A percentile compares a stretch with the other conserved stretches of the same genome.
Conservation (phyloP, 2,329 filamentous ascomycete genomes). For the Stromatinia cepivora region DNA sequence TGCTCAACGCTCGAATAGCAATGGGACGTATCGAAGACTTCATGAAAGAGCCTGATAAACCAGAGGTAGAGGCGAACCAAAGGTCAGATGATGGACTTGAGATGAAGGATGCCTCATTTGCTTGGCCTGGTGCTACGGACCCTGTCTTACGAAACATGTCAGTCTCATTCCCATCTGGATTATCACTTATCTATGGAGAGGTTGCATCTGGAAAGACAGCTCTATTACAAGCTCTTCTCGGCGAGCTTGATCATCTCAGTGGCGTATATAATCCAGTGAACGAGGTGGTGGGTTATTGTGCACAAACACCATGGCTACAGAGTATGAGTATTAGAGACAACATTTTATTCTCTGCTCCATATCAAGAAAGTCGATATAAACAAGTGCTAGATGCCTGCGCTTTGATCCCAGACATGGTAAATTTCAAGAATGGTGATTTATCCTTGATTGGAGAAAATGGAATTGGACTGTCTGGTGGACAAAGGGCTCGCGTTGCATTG, state of each 20-base stretch:
- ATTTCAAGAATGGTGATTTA: slow-evolving; percentile 63
- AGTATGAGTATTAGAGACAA: slow-evolving; percentile 71
- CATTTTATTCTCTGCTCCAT: slow-evolving; percentile 62
- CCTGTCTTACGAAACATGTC: slow-evolving; percentile 56
- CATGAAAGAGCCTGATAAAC: slow-evolving; percentile 81
- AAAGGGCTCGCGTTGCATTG: slow-evolving; percentile 60
- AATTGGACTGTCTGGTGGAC: slow-evolving; percentile 60
- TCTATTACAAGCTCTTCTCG: slow-evolving; percentile 38
- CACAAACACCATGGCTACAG: slow-evolving; percentile 67
- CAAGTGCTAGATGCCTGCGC: slow-evolving; percentile 67
- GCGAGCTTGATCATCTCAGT: slow-evolving; percentile 38
- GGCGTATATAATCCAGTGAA: slow-evolving; percentile 50
- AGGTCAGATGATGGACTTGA: slow-evolving; percentile 42
- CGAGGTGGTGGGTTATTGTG: slow-evolving; percentile 62
- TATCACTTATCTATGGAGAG: slow-evolving; percentile 63
- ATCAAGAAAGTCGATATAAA: slow-evolving; percentile 69
- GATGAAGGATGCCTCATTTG: slow-evolving; percentile 68
- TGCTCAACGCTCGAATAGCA: slow-evolving; percentile 81
- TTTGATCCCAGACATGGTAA: slow-evolving; percentile 59
- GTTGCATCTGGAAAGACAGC: slow-evolving; percentile 64
- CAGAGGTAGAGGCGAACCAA: slow-evolving; percentile 46
- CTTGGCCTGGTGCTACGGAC: slow-evolving; percentile 70
- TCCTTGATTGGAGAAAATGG: slow-evolving; percentile 63
- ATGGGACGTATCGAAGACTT: slow-evolving; percentile 80
- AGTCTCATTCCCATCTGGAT: slow-evolving; percentile 54